Conservation (phyloP, 2,329 filamentous ascomycete genomes). For the Epichloe sp. region DNA sequence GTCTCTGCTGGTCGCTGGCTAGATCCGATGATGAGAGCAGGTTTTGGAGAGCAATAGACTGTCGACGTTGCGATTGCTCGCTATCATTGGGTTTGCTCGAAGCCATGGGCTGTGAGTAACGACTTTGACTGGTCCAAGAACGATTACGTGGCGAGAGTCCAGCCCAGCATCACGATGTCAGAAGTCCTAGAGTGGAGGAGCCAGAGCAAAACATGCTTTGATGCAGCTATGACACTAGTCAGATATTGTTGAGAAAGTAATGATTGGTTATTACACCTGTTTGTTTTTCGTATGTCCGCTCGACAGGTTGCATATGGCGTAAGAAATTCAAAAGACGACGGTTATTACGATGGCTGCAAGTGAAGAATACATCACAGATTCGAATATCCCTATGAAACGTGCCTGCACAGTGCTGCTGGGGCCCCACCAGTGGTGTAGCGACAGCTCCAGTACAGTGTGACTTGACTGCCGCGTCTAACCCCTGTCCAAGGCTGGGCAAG, state of each 20-base stretch:
- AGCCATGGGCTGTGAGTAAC: conserved; percentile 14
- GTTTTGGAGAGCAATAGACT: conserved; percentile 60
- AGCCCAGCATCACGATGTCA: conserved; percentile 4
- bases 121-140: neutral
- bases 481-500: no score
- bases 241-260: neutral
- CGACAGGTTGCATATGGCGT: neutral
- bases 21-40: conserved; percentile 22
- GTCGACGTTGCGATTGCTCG: conserved; percentile 14
- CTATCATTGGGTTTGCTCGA: conserved; percentile 14
- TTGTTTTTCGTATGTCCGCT: neutral
- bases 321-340: no score
- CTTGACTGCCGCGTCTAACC: no score
- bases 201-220: neutral
- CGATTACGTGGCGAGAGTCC: neutral
- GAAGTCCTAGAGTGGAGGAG: neutral
- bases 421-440: no score
- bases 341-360: no score
- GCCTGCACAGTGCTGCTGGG: no score
- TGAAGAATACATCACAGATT: no score
- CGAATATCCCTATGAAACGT: no score
- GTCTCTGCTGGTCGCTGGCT: neutral
- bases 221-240: neutral
- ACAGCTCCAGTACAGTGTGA: no score
- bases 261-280: neutral